Evolutionary conservation across 371 early-diverging fungal species (phyloP), one percentile per base, ranked within the genome.

Genomic region (Apophysomyces sp.): DNA sequence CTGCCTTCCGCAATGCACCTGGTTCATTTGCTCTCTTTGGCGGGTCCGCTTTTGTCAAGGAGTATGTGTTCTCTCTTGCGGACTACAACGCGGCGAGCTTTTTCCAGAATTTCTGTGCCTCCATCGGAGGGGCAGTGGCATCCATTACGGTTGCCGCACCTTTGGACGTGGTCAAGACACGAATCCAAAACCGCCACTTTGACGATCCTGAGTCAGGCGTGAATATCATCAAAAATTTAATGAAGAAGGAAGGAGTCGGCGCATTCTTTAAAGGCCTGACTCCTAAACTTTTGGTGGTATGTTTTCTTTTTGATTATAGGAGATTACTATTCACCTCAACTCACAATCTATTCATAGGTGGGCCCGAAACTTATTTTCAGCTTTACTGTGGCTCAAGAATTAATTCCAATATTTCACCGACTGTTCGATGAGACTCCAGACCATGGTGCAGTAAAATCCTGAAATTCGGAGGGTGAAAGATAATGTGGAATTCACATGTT

Each of bases 321-420:
- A n/a, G n/a, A n/a, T n/a, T n/a, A n/a, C 12, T 37, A 29, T 74
- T 73, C 57, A 57, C 44, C 12, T 44, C 29, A 11, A 60, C 49
- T 21, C 8, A 44, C 21, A n/a, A 9, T 44, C 24, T 5, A 18
- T 44, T 7, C 4, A 4, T 62, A 76, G 89, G 77, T 98, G 57
- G 98, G 98, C 11, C 98, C 98, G 72, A 98, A 98, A 89, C 87
- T 98, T 53, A 91, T 98, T 60, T 98, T 97, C 84, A 90, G 91
- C 61, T 98, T 97, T 86, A 97, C 98, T 28, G 83, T 98, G 62
- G 98, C 98, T 28, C 96, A 97, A 77, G 91, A 89, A 71, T 78
- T 96, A 63, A 97, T 96, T 68, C 97, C 97, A 58, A 54, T 90
- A 57, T 90, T 94, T 77, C 82, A 88, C 65, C 61, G 73, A 26